Conservation (phyloP, 352 stramenopile genomes). For the Globisporangium cystogenes region DNA sequence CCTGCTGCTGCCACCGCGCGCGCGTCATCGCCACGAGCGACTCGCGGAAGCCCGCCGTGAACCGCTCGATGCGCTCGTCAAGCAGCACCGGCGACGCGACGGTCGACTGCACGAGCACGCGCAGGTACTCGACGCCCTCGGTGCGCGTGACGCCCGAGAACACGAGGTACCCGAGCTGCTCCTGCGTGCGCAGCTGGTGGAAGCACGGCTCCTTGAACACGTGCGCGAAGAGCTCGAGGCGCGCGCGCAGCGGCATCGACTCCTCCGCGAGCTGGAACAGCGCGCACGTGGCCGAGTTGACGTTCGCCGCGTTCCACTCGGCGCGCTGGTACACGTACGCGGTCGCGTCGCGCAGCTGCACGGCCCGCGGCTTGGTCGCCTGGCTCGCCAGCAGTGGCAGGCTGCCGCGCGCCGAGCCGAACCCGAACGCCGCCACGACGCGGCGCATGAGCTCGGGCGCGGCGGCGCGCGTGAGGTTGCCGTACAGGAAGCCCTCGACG, state of each 20-base stretch:
- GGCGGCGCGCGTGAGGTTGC: slow-evolving; percentile 41
- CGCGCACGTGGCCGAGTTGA: slow-evolving; percentile 46
- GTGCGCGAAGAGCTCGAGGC: slow-evolving; percentile 48
- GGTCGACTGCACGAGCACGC: slow-evolving; percentile 75
- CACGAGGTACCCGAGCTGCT: slow-evolving; percentile 69
- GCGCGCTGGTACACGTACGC: slow-evolving; percentile 52
- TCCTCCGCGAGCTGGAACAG: slow-evolving; percentile 48
- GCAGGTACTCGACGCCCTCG: slow-evolving; percentile 54
- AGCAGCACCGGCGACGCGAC: slow-evolving; percentile 56
- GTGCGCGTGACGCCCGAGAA: slow-evolving; percentile 44
- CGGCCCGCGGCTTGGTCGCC: slow-evolving; percentile 36
- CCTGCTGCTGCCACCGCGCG: slow-evolving; percentile 39
- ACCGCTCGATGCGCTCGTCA: slow-evolving; percentile 63
- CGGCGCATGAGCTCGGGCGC: slow-evolving; percentile 31
- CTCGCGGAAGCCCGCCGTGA: slow-evolving; percentile 36
- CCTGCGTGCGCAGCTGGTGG: slow-evolving; percentile 52
- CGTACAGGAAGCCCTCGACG: slow-evolving; percentile 66
- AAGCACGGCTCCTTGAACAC: slow-evolving; percentile 59
- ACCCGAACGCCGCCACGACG: slow-evolving; percentile 36
- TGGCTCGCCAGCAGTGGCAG: slow-evolving; percentile 49
- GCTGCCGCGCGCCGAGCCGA: slow-evolving; percentile 18
- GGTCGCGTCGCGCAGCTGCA: slow-evolving; percentile 37
- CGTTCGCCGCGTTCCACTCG: slow-evolving; percentile 56
- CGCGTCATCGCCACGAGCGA: slow-evolving; percentile 22
- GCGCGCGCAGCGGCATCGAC: slow-evolving; percentile 30